A percentile compares a stretch with the other conserved stretches of the same genome.
phyloP scores from a whole-genome alignment of 805 yeast species.

The Candida pini region DNA sequence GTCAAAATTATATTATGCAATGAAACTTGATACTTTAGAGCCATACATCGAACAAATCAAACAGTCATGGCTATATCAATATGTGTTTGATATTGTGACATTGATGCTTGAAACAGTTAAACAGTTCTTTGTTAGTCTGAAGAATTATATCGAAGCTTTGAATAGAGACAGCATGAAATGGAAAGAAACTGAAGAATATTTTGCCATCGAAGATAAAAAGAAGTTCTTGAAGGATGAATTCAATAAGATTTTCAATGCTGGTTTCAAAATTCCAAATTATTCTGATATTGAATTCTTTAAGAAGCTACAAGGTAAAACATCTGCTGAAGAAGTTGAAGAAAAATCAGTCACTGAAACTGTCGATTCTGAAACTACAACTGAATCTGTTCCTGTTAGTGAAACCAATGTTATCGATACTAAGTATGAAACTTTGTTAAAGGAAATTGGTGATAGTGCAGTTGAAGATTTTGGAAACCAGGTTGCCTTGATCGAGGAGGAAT shows the following conservation, averaged over 20 bases:
- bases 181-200: slow-evolving; percentile 22
- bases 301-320: slow-evolving; percentile 8
- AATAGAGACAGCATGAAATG: slow-evolving; percentile 17
- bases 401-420: too few species aligned
- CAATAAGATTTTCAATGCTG: slow-evolving; percentile 24
- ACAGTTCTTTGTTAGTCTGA: slow-evolving; percentile 5
- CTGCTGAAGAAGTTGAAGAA: slow-evolving; percentile 3
- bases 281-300: slow-evolving; percentile 21
- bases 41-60: slow-evolving; percentile 12
- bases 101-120: slow-evolving; percentile 3
- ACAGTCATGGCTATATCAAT: slow-evolving; percentile 8
- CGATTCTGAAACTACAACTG: slow-evolving; percentile 8
- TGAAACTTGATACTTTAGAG: slow-evolving; percentile 16
- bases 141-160: slow-evolving; percentile 11
- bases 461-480: slow-evolving; percentile 35
- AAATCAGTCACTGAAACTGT: slow-evolving; percentile 5
- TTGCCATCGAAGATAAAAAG: slow-evolving; percentile 25
- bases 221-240: slow-evolving; percentile 28
- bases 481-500: slow-evolving; percentile 21
- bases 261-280: slow-evolving; percentile 23
- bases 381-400: slow-evolving; percentile 16
- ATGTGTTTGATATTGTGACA: slow-evolving; percentile 2
- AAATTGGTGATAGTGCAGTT: slow-evolving; percentile 34
- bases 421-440: slow-evolving; percentile 28
- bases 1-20: slow-evolving; percentile 2